These are phyloP conservation scores for Populus tremula DNA, from an alignment of 345 rosid genomes.

Conservation along the genomic window DNA sequence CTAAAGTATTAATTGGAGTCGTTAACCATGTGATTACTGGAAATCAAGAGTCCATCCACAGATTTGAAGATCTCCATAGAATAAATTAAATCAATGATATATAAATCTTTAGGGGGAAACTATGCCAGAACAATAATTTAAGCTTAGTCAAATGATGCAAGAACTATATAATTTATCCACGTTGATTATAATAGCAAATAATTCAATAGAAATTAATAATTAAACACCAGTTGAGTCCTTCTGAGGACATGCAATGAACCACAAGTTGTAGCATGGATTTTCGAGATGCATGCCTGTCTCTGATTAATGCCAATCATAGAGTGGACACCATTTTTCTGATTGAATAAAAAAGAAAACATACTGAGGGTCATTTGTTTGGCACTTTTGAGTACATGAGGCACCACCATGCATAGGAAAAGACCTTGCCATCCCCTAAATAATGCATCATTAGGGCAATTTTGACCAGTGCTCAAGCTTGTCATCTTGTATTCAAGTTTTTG, in stretches of 20 bases:
- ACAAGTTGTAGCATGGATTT: not conserved
- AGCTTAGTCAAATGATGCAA: no score
- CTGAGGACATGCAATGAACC: not conserved
- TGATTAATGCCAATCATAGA: constrained; percentile 1
- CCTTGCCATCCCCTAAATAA: not conserved
- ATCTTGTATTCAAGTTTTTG: not conserved
- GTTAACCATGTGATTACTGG: constrained; percentile 9
- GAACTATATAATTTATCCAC: no score
- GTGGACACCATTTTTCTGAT: not conserved
- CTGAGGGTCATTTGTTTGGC: not conserved
- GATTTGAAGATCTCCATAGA: not conserved
- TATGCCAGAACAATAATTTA: no score
- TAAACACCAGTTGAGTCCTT: no score
- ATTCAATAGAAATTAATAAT: no score
- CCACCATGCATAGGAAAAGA: not conserved
- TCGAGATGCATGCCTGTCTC: not conserved
- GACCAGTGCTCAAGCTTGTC: not conserved
- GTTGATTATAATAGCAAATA: no score
- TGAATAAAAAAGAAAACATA: not conserved
- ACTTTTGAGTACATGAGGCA: not conserved
- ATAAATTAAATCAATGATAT: not conserved
- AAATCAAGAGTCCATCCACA: no score
- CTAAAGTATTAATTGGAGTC: not conserved
- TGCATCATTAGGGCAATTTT: not conserved
- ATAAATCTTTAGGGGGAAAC: no score